These are phyloP conservation scores for Yamadazyma tumulicola DNA, from an alignment of 805 yeast species.

Conservation along the genomic window DNA sequence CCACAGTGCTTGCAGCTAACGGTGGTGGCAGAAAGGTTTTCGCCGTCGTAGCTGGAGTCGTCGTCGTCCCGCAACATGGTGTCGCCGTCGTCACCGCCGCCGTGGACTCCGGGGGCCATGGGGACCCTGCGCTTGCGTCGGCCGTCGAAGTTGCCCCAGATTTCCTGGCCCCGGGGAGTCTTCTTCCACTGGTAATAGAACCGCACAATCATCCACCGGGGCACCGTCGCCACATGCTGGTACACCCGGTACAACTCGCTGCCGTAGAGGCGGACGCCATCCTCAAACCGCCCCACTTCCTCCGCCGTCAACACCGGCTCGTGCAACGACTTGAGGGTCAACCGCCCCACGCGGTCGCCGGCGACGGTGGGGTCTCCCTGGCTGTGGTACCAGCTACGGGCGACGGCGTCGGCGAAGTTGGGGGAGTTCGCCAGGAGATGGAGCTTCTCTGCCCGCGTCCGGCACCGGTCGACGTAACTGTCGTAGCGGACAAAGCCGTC, in stretches of 20 bases:
- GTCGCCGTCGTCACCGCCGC: constrained; percentile 1
- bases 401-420: constrained; percentile 75
- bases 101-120: constrained; percentile 34
- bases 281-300: constrained; percentile 69
- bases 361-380: constrained; percentile 54
- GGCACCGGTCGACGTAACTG: constrained; percentile 52
- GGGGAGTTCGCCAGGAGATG: constrained; percentile 62
- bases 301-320: constrained; percentile 74
- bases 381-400: constrained; percentile 50
- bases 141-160: constrained; percentile 83
- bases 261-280: constrained; percentile 68
- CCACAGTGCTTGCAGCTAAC: constrained; percentile 74
- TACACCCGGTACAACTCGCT: constrained; percentile 74
- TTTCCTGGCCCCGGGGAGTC: constrained; percentile 64
- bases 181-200: constrained; percentile 92
- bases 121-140: constrained; percentile 61
- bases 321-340: constrained; percentile 56
- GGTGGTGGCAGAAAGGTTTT: constrained; percentile 40
- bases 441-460: constrained; percentile 53
- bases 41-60: constrained; percentile 65
- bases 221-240: constrained; percentile 68
- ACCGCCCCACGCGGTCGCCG: constrained; percentile 34
- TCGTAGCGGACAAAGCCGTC: constrained; percentile 41
- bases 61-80: constrained; percentile 43
- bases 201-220: constrained; percentile 76